These are phyloP conservation scores for Fusarium sp. DNA, from an alignment of 2,329 filamentous ascomycete species.

Conservation along the genomic window DNA sequence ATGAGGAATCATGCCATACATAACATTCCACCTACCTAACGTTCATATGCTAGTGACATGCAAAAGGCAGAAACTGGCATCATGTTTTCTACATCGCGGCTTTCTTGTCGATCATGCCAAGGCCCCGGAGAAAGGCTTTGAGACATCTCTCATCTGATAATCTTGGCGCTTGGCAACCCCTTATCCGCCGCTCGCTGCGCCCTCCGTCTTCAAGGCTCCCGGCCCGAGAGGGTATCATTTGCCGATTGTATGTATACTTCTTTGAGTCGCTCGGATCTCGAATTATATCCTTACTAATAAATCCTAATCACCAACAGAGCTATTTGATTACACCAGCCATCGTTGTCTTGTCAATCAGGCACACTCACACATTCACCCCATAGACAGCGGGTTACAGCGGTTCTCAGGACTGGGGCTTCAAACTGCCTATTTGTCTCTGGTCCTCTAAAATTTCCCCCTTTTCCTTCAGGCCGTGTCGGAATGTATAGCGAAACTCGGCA, in stretches of 20 bases:
- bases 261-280: background rate
- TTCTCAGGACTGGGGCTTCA: background rate
- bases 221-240: background rate
- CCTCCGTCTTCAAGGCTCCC: background rate
- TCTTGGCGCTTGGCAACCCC: constrained; percentile 4
- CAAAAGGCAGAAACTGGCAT: constrained; percentile 5
- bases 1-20: constrained; percentile 4
- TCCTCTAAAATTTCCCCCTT: background rate
- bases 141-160: constrained; percentile 19
- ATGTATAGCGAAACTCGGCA: constrained; percentile 9
- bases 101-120: constrained; percentile 16
- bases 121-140: constrained; percentile 2
- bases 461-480: background rate
- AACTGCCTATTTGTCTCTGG: background rate
- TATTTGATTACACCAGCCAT: background rate
- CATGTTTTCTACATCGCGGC: background rate
- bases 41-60: constrained; percentile 6
- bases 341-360: background rate
- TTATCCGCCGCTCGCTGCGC: background rate
- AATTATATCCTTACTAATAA: background rate
- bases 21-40: constrained; percentile 13
- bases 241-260: background rate
- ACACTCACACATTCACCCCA: background rate
- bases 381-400: no score
- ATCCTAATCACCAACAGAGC: background rate